Base-by-base conservation (phyloP, 768 basidiomycete genomes). In the Lentinula aciculospora region DNA sequence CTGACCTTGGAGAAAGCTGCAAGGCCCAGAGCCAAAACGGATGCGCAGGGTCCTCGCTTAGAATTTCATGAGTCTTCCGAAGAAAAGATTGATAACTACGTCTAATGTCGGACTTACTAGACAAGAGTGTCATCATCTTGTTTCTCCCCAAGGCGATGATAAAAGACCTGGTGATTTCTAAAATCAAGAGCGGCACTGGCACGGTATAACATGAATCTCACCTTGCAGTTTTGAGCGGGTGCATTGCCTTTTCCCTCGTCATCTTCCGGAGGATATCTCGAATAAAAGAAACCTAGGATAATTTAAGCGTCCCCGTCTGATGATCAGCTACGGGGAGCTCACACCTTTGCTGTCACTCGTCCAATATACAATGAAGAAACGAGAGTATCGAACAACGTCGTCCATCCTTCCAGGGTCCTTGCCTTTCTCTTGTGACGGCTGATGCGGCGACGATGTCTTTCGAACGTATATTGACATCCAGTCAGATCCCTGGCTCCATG, bases 391-490 rank as follows among this genome's bases (percentile, higher is more conserved):
- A 21, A 53, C 19, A 17, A 32, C 36, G 51, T 53, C 51, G 23
- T 53, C 36, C 51, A 53, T 53, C 17, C 51, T 32, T 37, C 51
- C 51, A 53, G 51, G 32, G 23, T 53, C 51, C 12, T 53, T 53
- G 6, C 51, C 51, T 23, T 36, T 32, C 36, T 53, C 51, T 53
- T 53, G 51, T n/a, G 51, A 53, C 32, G 51, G 51, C 13, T n/a
- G 17, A 39, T 53, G 51, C 21, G 51, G 51, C 17, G 51, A 53
- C 32, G 51, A 53, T 27, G 51, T 53, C 37, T 53, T 27, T 15
- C 51, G 51, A 25, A 53, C 19, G 23, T 53, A 53, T n/a, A 37
- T 53, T 36, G 51, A 8, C 51, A 53, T 53, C 51, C 51, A 53
- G 25, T 53, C 51, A 15, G 51, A 53, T 19, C 51, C 51, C 29